Evolutionary conservation across 208 protist genomes (phyloP), one percentile per base, ranked within the genome.

Genomic region (Vickermania spadyakhi): DNA sequence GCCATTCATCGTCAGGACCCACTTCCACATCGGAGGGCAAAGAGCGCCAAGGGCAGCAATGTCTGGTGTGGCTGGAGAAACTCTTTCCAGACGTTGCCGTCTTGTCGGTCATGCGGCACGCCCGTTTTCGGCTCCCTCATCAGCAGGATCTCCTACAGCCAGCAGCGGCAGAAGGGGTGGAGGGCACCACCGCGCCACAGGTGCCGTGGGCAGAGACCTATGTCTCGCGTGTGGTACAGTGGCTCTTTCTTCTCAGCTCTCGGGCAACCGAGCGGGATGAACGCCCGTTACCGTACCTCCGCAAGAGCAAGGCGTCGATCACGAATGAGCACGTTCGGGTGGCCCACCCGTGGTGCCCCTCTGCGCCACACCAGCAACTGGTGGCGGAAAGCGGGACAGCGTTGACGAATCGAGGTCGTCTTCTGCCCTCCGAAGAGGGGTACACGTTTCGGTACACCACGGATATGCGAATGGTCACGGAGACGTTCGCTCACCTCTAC

Each of bases 321-420:
- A 79, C 81, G n/a, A 92, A 86, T 66, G 36, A 68, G 14, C 85
- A 86, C 62, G 77, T 94, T 7, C 88, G 88, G 11, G 84, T 94
- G 3, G 88, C 84, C 28, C 89, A 77, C 73, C 55, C 89, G 55
- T 18, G 18, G 36, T n/a, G 18, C 11, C 36, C 18, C 36, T 18
- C 36, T 7, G 36, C 11, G 36, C 18, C 36, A n/a, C 36, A 7
- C 18, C n/a, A n/a, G n/a, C n/a, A n/a, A n/a, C n/a, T n/a, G n/a
- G n/a, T n/a, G n/a, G n/a, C n/a, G n/a, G n/a, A n/a, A n/a, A n/a
- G n/a, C n/a, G n/a, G n/a, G n/a, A 29, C 58, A 57, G 58, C 52
- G 27, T 11, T 22, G 27, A 4, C 4, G n/a, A 13, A 22, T 21
- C 5, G 5, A 7, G 21, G 51, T 5, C 5, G 21, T 55, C 70